Conservation (phyloP, 163 green algal genomes). For the Chloromonas sp. region DNA sequence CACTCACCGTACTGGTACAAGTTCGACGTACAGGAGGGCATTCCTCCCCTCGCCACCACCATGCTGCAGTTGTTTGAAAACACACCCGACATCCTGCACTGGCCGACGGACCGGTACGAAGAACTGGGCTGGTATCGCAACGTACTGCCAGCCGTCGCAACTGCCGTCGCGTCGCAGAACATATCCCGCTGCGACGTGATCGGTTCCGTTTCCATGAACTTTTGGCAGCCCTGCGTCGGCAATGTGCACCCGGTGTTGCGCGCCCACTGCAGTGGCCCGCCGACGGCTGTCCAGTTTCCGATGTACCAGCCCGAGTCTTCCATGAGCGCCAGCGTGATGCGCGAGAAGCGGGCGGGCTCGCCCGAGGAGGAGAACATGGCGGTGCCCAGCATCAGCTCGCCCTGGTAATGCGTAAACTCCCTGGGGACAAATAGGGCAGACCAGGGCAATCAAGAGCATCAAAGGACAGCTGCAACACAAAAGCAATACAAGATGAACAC, state of each 20-base stretch:
- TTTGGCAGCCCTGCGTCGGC: conserved; percentile 3
- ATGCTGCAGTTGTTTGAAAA: not conserved
- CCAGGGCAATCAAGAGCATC: no score
- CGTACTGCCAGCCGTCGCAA: not conserved
- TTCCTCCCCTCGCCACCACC: not conserved
- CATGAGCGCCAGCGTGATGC: conserved; percentile 45
- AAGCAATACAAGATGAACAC: not conserved
- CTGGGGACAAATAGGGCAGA: not conserved
- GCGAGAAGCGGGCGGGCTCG: conserved; percentile 26
- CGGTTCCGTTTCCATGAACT: not conserved
- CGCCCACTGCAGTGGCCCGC: not conserved
- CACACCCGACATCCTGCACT: not conserved
- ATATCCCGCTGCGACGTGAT: not conserved
- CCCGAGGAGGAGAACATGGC: conserved; percentile 37
- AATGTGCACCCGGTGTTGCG: conserved; percentile 5
- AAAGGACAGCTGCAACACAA: not conserved
- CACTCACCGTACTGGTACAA: not conserved
- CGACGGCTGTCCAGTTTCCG: conserved; percentile 10
- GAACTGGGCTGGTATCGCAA: not conserved
- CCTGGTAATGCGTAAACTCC: conserved; percentile 27
- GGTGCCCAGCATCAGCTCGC: conserved; percentile 51
- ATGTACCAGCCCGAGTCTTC: conserved; percentile 30
- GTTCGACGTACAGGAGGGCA: not conserved
- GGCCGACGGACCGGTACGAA: not conserved
- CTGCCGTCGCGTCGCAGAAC: not conserved